Base-by-base conservation (phyloP, 371 early-diverging fungal genomes). In the Blakeslea trispora region DNA sequence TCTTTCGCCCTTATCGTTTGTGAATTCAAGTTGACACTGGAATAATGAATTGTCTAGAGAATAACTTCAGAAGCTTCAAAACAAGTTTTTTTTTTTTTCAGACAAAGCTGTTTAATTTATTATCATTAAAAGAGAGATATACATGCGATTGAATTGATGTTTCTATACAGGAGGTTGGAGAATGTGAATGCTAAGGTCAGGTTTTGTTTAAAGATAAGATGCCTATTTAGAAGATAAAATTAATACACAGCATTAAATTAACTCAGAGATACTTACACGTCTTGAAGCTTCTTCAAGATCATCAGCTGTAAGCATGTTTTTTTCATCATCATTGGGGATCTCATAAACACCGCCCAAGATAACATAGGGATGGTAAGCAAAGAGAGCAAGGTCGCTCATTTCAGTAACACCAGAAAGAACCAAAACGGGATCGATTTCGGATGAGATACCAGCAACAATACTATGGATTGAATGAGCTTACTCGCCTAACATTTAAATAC, bases 331-430 rank as follows among this genome's bases (percentile, higher is more conserved):
- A 44, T 62, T 63, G 34, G 81, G 82, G 42, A 85, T 80, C 57
- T 82, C 86, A 56, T 77, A 81, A 9, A 84, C 82, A 53, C 83
- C 83, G 52, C 85, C 79, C 48, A 84, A 66, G 43, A 84, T 79
- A 22, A 84, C 59, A 58, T 70, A 84, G 44, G 87, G 87, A 37
- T 79, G 74, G 67, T 84, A 87, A 34, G 85, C 81, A 46, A 82
- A 80, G 23, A 71, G 55, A 21, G 64, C 61, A 42, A 87, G 55
- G 49, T 83, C 82, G 9, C 66, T 65, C 69, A 68, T 70, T 48
- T 76, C 74, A 23, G 85, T 83, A 37, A 87, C 84, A 53, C 87
- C 85, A 49, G 78, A 77, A 49, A 87, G 68, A 34, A 87, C 87
- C 22, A 87, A 73, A 23, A 85, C 84, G 8, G 85, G 78, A 61